phyloP scores from a whole-genome alignment of 2,329 filamentous ascomycete genomes.

The Fusarium austroafricanum region DNA sequence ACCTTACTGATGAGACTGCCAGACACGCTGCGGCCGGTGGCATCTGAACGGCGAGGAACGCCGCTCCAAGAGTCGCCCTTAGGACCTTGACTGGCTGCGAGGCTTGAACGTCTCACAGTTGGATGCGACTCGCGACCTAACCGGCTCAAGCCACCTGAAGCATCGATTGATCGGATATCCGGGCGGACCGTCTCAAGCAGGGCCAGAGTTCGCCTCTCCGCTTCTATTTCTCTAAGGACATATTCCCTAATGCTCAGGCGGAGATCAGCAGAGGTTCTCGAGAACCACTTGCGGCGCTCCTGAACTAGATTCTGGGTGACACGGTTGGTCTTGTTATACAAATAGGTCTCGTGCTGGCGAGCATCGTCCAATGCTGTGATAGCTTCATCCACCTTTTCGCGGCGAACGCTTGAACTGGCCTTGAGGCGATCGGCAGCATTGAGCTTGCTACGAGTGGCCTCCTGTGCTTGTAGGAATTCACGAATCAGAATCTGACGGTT shows the following conservation, averaged over 20 bases:
- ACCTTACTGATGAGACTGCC: constrained; percentile 75
- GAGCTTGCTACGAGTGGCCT: constrained; percentile 83
- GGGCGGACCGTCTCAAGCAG: constrained; percentile 93
- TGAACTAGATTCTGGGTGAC: constrained; percentile 90
- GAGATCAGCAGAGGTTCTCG: constrained; percentile 85
- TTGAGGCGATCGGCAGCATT: constrained; percentile 90
- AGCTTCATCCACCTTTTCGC: constrained; percentile 98
- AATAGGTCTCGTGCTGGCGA: constrained; percentile 80
- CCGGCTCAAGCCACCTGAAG: constrained; percentile 87
- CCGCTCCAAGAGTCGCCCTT: constrained; percentile 99
- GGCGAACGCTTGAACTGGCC: constrained; percentile 83
- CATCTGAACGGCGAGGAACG: constrained; percentile 84
- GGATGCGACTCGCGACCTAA: constrained; percentile 92
- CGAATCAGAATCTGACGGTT: constrained; percentile 97
- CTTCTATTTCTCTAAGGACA: constrained; percentile 93
- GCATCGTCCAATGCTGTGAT: constrained; percentile 91
- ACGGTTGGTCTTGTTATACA: constrained; percentile 85
- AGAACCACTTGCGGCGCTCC: constrained; percentile 92
- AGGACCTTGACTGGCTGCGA: constrained; percentile 91
- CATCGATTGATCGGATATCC: constrained; percentile 92
- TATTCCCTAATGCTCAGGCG: constrained; percentile 88
- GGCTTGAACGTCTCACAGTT: constrained; percentile 74
- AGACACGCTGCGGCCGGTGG: constrained; percentile 80
- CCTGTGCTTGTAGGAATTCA: constrained; percentile 91
- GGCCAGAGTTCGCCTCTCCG: constrained; percentile 89